Conservation (phyloP, 371 early-diverging fungal species). For the Mortierella polycephala region DNA sequence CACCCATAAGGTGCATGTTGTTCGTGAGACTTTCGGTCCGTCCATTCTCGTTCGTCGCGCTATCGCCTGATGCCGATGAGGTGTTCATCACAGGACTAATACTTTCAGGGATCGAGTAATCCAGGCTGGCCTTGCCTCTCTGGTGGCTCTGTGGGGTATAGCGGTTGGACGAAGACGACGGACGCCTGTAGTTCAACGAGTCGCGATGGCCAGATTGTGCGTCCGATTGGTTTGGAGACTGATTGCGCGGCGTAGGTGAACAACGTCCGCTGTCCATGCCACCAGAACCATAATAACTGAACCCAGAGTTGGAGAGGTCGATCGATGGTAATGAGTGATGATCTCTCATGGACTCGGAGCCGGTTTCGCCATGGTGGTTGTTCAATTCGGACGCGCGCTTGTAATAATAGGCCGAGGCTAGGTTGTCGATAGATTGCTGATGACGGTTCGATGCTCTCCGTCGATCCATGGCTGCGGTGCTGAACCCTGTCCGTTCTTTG, state of each 20-base stretch:
- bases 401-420: slow-evolving; percentile 37
- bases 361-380: slow-evolving; percentile 4
- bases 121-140: slow-evolving; percentile 23
- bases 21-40: slow-evolving; percentile 29
- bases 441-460: slow-evolving; percentile 24
- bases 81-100: neutral
- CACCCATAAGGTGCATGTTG: slow-evolving; percentile 21
- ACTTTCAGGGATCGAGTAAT: slow-evolving; percentile 3
- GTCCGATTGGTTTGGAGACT: neutral
- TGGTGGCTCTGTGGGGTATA: slow-evolving; percentile 4
- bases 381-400: slow-evolving; percentile 27
- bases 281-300: slow-evolving; percentile 28
- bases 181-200: neutral
- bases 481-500: slow-evolving; percentile 25
- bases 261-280: slow-evolving; percentile 15
- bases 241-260: slow-evolving; percentile 8
- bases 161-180: neutral
- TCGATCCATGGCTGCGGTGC: slow-evolving; percentile 37
- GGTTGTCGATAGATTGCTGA: slow-evolving; percentile 39
- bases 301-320: slow-evolving; percentile 5
- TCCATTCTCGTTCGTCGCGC: neutral
- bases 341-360: neutral
- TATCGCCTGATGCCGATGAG: neutral
- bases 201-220: neutral
- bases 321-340: too few relatives aligned